A percentile compares a stretch with the other conserved stretches of the same genome.
Conservation (phyloP, 331 rosid species). For the Telfairia occidentalis region DNA sequence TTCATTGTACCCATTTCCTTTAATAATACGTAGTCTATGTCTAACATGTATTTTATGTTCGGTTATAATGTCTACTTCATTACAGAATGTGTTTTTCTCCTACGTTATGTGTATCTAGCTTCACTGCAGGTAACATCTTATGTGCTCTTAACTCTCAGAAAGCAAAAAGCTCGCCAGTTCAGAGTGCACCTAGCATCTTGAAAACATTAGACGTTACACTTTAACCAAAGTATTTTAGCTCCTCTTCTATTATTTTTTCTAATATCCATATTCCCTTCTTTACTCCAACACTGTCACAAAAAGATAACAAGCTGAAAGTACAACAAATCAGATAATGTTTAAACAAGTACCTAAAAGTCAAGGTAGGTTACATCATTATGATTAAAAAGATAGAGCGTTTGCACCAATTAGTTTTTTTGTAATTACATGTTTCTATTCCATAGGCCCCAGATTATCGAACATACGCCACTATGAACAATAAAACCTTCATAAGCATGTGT, state of each 20-base stretch:
- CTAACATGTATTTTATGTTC: background rate
- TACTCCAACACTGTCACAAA: background rate
- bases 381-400: background rate
- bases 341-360: background rate
- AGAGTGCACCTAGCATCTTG: background rate
- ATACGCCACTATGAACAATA: background rate
- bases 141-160: background rate
- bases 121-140: background rate
- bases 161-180: background rate
- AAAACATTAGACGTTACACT: background rate
- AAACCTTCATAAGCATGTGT: background rate
- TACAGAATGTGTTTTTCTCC: background rate
- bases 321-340: background rate
- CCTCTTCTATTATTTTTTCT: background rate
- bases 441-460: background rate
- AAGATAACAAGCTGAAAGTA: background rate
- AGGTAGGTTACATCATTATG: background rate
- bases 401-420: background rate
- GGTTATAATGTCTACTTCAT: background rate
- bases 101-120: background rate
- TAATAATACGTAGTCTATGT: background rate
- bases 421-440: background rate
- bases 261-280: background rate
- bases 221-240: background rate
- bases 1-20: background rate